Conservation (phyloP, 192 early-diverging fungal species). For the Backusella australiensis region DNA sequence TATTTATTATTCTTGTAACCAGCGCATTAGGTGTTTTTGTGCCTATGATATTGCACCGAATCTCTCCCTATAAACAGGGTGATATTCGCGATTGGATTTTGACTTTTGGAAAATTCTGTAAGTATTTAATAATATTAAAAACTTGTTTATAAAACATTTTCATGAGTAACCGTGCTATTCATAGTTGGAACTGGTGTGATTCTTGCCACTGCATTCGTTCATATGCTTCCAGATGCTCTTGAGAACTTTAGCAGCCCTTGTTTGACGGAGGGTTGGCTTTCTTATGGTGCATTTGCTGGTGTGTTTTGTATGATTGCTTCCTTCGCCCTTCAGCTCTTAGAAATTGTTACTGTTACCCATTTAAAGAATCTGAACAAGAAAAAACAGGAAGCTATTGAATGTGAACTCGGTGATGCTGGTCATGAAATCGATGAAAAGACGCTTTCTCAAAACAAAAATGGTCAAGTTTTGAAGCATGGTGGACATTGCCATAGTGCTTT, state of each 20-base stretch:
- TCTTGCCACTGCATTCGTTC: constrained; percentile 68
- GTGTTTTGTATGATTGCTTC: constrained; percentile 38
- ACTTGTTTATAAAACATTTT: neutral
- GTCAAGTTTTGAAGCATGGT: neutral
- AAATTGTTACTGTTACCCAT: constrained; percentile 16
- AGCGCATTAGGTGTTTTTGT: constrained; percentile 25
- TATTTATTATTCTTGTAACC: constrained; percentile 35
- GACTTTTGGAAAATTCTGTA: constrained; percentile 36
- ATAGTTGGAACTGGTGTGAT: constrained; percentile 65
- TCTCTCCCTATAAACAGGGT: constrained; percentile 17
- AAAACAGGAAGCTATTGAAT: neutral
- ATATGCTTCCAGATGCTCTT: constrained; percentile 63
- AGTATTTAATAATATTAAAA: neutral
- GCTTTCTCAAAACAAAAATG: neutral
- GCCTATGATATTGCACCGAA: constrained; percentile 26
- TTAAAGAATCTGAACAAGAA: neutral
- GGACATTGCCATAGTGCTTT: constrained; percentile 26
- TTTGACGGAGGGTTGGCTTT: constrained; percentile 27
- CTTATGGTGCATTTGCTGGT: constrained; percentile 37
- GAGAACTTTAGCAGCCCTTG: constrained; percentile 32
- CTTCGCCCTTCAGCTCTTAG: constrained; percentile 25
- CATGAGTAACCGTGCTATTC: neutral
- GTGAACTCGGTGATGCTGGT: neutral
- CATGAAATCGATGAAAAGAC: neutral
- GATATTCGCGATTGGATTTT: constrained; percentile 25